Percentiles rank a stretch among this genome's conserved stretches.
These are phyloP conservation scores for Lyophyllum atratum DNA, from an alignment of 768 basidiomycete species.

Conservation along the genomic window DNA sequence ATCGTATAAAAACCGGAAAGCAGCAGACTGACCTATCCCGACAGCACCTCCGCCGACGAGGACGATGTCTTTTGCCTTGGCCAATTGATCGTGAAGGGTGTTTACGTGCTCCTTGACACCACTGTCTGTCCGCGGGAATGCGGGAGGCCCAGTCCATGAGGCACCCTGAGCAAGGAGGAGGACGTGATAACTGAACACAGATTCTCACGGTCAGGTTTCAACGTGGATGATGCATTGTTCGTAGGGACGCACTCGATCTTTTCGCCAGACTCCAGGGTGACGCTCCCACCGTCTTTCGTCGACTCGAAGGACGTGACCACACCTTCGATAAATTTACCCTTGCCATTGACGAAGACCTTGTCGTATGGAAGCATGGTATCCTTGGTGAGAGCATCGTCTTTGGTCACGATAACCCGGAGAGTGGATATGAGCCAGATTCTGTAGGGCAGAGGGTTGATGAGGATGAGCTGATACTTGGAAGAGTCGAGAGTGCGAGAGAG, in stretches of 20 bases:
- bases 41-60: constrained; percentile 63
- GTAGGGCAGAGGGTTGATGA: constrained; percentile 57
- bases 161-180: constrained; percentile 65
- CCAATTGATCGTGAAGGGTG: constrained; percentile 34
- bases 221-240: neutral
- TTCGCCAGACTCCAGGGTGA: constrained; percentile 56
- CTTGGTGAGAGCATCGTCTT: constrained; percentile 43
- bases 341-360: constrained; percentile 49
- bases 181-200: constrained; percentile 42
- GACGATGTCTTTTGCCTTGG: constrained; percentile 43
- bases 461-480: constrained; percentile 49
- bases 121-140: constrained; percentile 41
- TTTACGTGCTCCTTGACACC: constrained; percentile 29
- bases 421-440: constrained; percentile 50
- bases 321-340: constrained; percentile 50
- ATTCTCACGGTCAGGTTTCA: neutral
- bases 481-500: constrained; percentile 55
- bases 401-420: constrained; percentile 54
- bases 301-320: constrained; percentile 34
- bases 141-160: constrained; percentile 50
- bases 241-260: constrained; percentile 34
- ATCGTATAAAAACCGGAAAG: neutral
- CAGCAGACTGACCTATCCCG: constrained; percentile 42
- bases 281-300: constrained; percentile 34
- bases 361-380: constrained; percentile 54